Percentiles rank a stretch among this genome's conserved stretches.
Conservation (phyloP, 2,329 filamentous ascomycete genomes). For the Bimuria novae-zelandiae region DNA sequence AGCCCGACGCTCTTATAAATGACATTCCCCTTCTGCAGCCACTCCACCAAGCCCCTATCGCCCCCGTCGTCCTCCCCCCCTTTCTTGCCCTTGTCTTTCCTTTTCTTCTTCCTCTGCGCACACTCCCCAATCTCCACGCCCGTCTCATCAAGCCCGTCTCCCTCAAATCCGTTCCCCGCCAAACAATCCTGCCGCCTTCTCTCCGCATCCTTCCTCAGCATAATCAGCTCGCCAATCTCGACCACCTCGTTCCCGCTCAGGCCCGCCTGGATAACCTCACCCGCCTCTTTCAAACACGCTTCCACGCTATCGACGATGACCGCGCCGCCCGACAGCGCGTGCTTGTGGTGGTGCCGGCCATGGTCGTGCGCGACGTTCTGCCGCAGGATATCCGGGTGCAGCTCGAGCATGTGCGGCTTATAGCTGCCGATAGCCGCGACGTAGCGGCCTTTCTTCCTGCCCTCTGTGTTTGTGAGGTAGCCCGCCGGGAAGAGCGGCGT, state of each 20-base stretch:
- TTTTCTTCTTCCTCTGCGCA: conserved; percentile 75
- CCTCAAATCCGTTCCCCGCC: conserved; percentile 40
- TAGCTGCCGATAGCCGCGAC: conserved; percentile 74
- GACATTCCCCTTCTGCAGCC: conserved; percentile 66
- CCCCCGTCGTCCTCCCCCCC: conserved; percentile 39
- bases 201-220: conserved; percentile 62
- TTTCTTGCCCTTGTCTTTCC: conserved; percentile 40
- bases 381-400: conserved; percentile 75
- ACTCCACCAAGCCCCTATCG: conserved; percentile 56
- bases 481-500: conserved; percentile 74
- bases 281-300: conserved; percentile 79
- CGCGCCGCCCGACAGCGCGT: conserved; percentile 62
- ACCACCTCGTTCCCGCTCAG: conserved; percentile 76
- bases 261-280: conserved; percentile 81
- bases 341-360: conserved; percentile 68
- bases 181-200: conserved; percentile 33
- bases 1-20: conserved; percentile 73
- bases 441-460: conserved; percentile 70
- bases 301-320: conserved; percentile 72
- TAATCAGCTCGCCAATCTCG: conserved; percentile 81
- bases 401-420: conserved; percentile 76
- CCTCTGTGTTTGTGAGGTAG: conserved; percentile 73
- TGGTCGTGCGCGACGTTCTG: conserved; percentile 62
- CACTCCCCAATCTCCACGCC: conserved; percentile 69
- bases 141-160: conserved; percentile 64